Evolutionary conservation across 768 basidiomycete genomes (phyloP).

Genomic region (Boletus patriciae): DNA sequence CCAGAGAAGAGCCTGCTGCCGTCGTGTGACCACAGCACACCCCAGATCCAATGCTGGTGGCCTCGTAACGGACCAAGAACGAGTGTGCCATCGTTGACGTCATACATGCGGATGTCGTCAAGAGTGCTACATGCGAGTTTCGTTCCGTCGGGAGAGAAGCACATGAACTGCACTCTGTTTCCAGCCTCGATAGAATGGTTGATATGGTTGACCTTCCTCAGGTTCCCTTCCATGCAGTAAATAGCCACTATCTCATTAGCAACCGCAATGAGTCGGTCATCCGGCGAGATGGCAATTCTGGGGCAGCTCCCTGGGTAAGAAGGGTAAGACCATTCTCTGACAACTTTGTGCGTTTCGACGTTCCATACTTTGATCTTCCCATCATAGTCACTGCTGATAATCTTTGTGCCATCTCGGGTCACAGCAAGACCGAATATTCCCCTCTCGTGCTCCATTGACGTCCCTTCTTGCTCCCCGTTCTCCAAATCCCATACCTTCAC

Average conservation of each 20-base stretch:
- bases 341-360: not conserved
- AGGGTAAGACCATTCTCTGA: not conserved
- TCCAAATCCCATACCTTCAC: not conserved
- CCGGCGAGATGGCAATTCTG: not conserved
- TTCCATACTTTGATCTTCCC: not conserved
- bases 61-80: not conserved
- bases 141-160: conserved; percentile 1
- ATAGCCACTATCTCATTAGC: rapidly evolving
- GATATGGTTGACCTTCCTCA: not conserved
- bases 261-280: not conserved
- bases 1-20: not conserved
- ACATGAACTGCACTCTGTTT: not conserved
- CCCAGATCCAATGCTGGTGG: not conserved
- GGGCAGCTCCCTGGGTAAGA: rapidly evolving
- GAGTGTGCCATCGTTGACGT: not conserved
- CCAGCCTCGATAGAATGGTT: not conserved
- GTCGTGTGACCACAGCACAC: not conserved
- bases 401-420: not conserved
- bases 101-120: not conserved
- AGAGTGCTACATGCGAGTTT: not conserved
- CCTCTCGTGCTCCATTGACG: not conserved
- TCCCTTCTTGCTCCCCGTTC: not conserved
- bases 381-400: not conserved
- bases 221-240: no score
- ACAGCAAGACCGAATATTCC: not conserved